Evolutionary conservation across 345 rosid genomes (phyloP).

Genomic region (Corchorus capsularis): DNA sequence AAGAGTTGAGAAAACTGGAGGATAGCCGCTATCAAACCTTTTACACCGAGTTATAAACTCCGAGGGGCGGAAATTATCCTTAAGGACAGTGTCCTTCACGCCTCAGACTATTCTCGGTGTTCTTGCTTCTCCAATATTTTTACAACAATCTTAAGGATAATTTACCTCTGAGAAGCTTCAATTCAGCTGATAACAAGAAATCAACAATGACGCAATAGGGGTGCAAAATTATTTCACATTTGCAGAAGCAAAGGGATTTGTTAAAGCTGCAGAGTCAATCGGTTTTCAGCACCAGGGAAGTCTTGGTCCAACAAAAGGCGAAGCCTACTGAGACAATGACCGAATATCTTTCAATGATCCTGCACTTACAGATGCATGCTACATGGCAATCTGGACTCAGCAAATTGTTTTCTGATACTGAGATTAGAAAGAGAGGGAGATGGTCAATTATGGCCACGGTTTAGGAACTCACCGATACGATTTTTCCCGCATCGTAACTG

Average conservation of each 20-base stretch:
- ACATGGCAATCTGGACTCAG: slow-evolving; percentile 79
- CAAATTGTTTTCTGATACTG: slow-evolving; percentile 61
- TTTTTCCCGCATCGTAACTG: no score
- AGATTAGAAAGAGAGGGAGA: slow-evolving; percentile 57
- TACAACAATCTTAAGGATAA: no score
- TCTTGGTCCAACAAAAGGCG: slow-evolving; percentile 88
- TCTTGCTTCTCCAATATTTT: no score
- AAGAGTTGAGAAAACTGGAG: no score
- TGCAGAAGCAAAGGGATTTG: slow-evolving; percentile 67
- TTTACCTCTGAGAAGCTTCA: no score
- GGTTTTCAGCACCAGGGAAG: slow-evolving; percentile 93
- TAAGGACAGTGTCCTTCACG: no score
- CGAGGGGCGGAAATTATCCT: no score
- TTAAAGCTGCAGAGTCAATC: slow-evolving; percentile 65
- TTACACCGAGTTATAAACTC: no score
- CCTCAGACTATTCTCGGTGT: no score
- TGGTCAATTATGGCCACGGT: no score
- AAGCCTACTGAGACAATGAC: slow-evolving; percentile 89
- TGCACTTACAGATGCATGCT: slow-evolving; percentile 51
- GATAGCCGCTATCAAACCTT: no score
- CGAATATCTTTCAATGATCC: slow-evolving; percentile 73
- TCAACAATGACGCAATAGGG: slow-evolving; percentile 41
- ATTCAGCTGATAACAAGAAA: slow-evolving; percentile 31
- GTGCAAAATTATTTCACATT: slow-evolving; percentile 66
- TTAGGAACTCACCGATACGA: no score